Percentiles rank a stretch among this genome's conserved stretches.
phyloP scores from a whole-genome alignment of 164 flowering plant genomes.

The Vitis amurensis region DNA sequence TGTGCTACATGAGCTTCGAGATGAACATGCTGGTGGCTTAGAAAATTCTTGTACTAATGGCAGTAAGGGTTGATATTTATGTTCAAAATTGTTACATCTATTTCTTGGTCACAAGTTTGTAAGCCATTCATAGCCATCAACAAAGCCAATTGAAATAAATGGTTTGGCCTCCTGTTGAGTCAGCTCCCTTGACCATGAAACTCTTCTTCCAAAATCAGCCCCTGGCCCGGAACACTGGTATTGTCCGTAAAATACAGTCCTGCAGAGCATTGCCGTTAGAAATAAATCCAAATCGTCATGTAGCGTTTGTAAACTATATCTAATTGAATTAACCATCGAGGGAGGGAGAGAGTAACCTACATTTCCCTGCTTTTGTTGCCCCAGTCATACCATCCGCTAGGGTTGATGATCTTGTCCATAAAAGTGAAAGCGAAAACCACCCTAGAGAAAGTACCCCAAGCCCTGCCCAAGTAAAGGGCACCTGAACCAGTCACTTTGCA shows the following conservation, averaged over 20 bases:
- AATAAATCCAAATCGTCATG: neutral
- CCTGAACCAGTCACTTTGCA: slow-evolving; percentile 71
- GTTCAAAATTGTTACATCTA: neutral
- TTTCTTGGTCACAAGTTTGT: neutral
- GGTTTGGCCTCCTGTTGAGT: slow-evolving; percentile 58
- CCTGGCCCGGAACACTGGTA: slow-evolving; percentile 75
- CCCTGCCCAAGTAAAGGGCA: slow-evolving; percentile 58
- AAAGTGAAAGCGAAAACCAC: slow-evolving; percentile 66
- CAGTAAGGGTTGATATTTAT: neutral
- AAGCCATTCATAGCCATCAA: slow-evolving; percentile 63
- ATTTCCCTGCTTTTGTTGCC: slow-evolving; percentile 57
- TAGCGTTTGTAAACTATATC: no score
- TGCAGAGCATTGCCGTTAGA: slow-evolving; percentile 18
- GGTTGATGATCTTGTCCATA: slow-evolving; percentile 58
- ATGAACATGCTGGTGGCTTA: neutral
- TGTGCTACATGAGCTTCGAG: neutral
- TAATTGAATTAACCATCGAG: no score
- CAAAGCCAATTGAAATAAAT: slow-evolving; percentile 49
- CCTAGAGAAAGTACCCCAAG: slow-evolving; percentile 70
- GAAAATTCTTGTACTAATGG: neutral
- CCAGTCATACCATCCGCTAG: slow-evolving; percentile 67
- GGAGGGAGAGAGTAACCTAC: slow-evolving; percentile 31
- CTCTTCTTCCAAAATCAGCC: slow-evolving; percentile 54
- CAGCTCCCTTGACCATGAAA: slow-evolving; percentile 68
- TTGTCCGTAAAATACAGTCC: slow-evolving; percentile 80